phyloP scores from a whole-genome alignment of 345 rosid species.

The Lepidium didymum region DNA sequence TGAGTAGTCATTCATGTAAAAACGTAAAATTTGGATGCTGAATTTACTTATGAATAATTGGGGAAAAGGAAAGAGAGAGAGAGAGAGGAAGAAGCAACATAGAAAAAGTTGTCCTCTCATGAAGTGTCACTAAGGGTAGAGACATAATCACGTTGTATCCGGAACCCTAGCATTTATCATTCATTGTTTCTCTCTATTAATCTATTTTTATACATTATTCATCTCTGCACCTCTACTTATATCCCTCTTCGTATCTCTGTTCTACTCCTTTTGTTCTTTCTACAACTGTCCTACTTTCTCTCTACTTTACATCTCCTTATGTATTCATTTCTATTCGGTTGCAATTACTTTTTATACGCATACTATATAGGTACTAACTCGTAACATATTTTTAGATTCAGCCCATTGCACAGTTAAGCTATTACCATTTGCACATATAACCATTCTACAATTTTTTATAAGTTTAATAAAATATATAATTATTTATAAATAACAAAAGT shows the following conservation, averaged over 20 bases:
- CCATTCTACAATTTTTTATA: too few relatives aligned
- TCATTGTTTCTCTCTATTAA: conserved; percentile 29
- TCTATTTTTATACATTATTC: conserved; percentile 14
- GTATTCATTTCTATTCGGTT: too few relatives aligned
- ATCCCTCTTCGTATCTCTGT: conserved; percentile 16
- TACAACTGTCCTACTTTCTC: background rate
- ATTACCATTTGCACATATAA: too few relatives aligned
- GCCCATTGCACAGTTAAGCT: too few relatives aligned
- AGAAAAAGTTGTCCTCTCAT: conserved; percentile 36
- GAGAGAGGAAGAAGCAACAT: conserved; percentile 26
- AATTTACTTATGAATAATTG: conserved; percentile 16
- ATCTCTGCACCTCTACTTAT: conserved; percentile 13
- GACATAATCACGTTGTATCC: conserved; percentile 43
- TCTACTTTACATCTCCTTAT: conserved; percentile 2
- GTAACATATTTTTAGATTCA: too few relatives aligned
- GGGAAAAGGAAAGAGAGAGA: conserved; percentile 5
- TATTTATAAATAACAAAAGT: too few relatives aligned
- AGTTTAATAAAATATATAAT: too few relatives aligned
- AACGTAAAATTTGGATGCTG: background rate
- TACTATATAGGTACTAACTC: too few relatives aligned
- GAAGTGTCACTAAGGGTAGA: conserved; percentile 37
- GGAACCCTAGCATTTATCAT: conserved; percentile 36
- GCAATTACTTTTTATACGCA: too few relatives aligned
- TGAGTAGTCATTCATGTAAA: background rate
- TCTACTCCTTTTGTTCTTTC: conserved; percentile 13